Evolutionary conservation across 2,329 filamentous ascomycete species (phyloP).

Genomic region (Proliferodiscus dingleyae): DNA sequence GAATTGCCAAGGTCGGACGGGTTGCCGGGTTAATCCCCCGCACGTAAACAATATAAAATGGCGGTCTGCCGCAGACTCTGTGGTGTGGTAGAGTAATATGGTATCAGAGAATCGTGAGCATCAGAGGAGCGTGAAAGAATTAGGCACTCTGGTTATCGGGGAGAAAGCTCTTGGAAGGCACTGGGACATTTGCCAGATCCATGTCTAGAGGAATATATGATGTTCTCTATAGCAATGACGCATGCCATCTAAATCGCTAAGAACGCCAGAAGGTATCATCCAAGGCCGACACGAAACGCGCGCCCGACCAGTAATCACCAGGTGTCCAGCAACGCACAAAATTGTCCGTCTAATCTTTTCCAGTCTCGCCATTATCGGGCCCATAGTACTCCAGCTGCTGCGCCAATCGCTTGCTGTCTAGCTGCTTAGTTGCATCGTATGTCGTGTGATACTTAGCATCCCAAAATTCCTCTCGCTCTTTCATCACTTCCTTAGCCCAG

Average conservation of each 20-base stretch:
- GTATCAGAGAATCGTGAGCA: too few species aligned
- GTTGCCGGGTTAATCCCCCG: slow-evolving; percentile 2
- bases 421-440: slow-evolving; percentile 5
- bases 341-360: background rate
- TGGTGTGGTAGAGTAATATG: background rate
- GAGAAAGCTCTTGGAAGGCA: too few species aligned
- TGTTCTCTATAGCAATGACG: too few species aligned
- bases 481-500: slow-evolving; percentile 73
- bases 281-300: too few species aligned
- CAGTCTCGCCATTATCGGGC: slow-evolving; percentile 7
- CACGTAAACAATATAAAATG: background rate
- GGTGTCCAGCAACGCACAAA: background rate
- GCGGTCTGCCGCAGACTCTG: background rate
- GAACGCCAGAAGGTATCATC: too few species aligned
- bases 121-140: too few species aligned
- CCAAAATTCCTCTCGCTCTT: slow-evolving; percentile 75
- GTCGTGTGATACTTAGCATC: slow-evolving; percentile 35
- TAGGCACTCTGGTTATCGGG: too few species aligned
- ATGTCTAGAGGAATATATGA: too few species aligned
- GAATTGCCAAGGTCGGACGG: too few species aligned
- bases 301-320: too few species aligned
- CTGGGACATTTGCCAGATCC: too few species aligned
- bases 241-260: too few species aligned
- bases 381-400: slow-evolving; percentile 19
- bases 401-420: slow-evolving; percentile 5